Conservation (phyloP, 371 early-diverging fungal species). For the Apophysomyces ossiformis region DNA sequence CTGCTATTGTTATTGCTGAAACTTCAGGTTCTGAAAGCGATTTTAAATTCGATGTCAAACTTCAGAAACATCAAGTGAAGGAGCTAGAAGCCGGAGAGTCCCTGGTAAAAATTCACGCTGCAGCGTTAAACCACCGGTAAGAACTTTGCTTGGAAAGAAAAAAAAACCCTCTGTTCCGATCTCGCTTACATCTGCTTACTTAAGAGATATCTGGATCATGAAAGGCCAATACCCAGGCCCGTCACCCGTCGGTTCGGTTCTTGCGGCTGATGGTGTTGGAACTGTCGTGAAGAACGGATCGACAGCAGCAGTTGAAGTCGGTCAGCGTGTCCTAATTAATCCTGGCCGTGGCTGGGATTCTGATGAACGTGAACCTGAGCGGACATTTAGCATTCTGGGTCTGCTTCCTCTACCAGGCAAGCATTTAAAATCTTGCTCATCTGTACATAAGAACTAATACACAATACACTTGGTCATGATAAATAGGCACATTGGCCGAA, state of each 20-base stretch:
- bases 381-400: constrained; percentile 60
- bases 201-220: constrained; percentile 65
- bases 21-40: constrained; percentile 9
- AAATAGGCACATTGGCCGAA: constrained; percentile 64
- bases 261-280: constrained; percentile 70
- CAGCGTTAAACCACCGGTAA: constrained; percentile 73
- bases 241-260: constrained; percentile 43
- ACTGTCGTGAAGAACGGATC: constrained; percentile 35
- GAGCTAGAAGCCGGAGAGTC: constrained; percentile 37
- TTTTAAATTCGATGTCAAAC: constrained; percentile 32
- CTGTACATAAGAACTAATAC: background rate
- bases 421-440: background rate
- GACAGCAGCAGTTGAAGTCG: constrained; percentile 21
- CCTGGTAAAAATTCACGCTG: constrained; percentile 63
- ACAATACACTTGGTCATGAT: background rate
- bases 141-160: background rate
- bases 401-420: constrained; percentile 55
- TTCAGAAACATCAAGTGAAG: constrained; percentile 15
- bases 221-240: constrained; percentile 54
- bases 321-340: constrained; percentile 57
- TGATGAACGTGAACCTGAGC: constrained; percentile 67
- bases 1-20: constrained; percentile 18
- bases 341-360: constrained; percentile 64
- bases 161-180: too few relatives aligned
- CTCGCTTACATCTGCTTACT: background rate